Evolutionary conservation across 2,329 filamentous ascomycete species (phyloP).

Genomic region (Tolypocladium cylindrosporum): DNA sequence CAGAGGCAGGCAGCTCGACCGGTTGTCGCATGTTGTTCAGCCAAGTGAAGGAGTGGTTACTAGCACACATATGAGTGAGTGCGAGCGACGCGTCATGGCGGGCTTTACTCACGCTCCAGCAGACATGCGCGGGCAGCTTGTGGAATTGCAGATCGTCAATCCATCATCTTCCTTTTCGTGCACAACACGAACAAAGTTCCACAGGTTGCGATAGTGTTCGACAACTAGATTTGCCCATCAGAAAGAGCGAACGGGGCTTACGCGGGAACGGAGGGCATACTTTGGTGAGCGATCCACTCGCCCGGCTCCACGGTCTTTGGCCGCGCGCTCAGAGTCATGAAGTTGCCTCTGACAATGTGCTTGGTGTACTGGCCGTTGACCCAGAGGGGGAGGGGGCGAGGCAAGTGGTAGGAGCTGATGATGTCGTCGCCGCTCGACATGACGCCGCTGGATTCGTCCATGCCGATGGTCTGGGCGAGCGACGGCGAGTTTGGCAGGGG

Average conservation of each 20-base stretch:
- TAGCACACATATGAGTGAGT: conserved; percentile 14
- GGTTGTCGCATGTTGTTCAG: conserved; percentile 79
- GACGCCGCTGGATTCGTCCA: conserved; percentile 48
- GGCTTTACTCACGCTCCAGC: conserved; percentile 69
- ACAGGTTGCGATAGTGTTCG: conserved; percentile 82
- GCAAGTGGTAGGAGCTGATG: conserved; percentile 52
- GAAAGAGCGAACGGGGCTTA: background rate
- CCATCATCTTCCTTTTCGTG: conserved; percentile 77
- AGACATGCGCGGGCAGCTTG: conserved; percentile 83
- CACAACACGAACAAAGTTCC: conserved; percentile 81
- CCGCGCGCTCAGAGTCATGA: conserved; percentile 87
- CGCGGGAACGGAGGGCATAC: conserved; percentile 39
- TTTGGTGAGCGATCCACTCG: conserved; percentile 93
- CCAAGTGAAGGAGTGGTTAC: conserved; percentile 95
- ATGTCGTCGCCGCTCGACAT: conserved; percentile 41
- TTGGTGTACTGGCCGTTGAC: conserved; percentile 66
- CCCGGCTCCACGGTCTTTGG: conserved; percentile 89
- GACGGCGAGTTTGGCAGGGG: conserved; percentile 55
- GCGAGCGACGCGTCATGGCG: background rate
- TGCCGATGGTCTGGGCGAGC: conserved; percentile 56
- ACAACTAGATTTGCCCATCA: conserved; percentile 52
- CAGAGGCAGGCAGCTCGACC: conserved; percentile 82
- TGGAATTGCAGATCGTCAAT: conserved; percentile 70
- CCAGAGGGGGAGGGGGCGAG: conserved; percentile 61
- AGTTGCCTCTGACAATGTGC: conserved; percentile 93